phyloP scores from a whole-genome alignment of 192 early-diverging fungal species.

The Rhizophagus clarus region DNA sequence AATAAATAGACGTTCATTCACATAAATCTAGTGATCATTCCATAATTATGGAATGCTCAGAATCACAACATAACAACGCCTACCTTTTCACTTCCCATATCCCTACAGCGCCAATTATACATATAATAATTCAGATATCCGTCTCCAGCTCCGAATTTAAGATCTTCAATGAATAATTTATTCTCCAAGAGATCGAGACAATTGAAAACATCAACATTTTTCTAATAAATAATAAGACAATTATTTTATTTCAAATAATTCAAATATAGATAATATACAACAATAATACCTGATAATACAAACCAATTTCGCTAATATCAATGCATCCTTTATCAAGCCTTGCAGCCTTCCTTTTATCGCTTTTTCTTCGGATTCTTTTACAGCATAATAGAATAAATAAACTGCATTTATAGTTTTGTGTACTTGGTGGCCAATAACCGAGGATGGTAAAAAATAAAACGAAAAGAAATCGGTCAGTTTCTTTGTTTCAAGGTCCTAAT shows the following conservation, averaged over 20 bases:
- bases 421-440: conserved; percentile 75
- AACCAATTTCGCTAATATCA: conserved; percentile 68
- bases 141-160: conserved; percentile 92
- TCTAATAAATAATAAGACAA: conserved; percentile 32
- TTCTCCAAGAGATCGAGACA: conserved; percentile 94
- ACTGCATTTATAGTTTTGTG: conserved; percentile 85
- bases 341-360: conserved; percentile 57
- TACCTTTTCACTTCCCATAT: conserved; percentile 67
- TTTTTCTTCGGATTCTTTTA: conserved; percentile 46
- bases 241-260: background rate
- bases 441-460: conserved; percentile 95
- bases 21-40: no score
- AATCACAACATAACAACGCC: conserved; percentile 89
- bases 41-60: no score
- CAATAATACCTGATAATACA: background rate
- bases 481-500: conserved; percentile 55
- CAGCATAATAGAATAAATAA: conserved; percentile 94
- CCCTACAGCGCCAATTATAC: conserved; percentile 90
- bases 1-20: no score
- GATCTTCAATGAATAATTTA: conserved; percentile 70
- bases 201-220: conserved; percentile 94
- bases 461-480: conserved; percentile 88
- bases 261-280: background rate
- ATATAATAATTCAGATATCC: conserved; percentile 95
- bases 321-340: conserved; percentile 74